Percentiles rank a stretch among this genome's conserved stretches.
These are phyloP conservation scores for Fusarium sp. DNA, from an alignment of 2,329 filamentous ascomycete genomes.

Conservation along the genomic window DNA sequence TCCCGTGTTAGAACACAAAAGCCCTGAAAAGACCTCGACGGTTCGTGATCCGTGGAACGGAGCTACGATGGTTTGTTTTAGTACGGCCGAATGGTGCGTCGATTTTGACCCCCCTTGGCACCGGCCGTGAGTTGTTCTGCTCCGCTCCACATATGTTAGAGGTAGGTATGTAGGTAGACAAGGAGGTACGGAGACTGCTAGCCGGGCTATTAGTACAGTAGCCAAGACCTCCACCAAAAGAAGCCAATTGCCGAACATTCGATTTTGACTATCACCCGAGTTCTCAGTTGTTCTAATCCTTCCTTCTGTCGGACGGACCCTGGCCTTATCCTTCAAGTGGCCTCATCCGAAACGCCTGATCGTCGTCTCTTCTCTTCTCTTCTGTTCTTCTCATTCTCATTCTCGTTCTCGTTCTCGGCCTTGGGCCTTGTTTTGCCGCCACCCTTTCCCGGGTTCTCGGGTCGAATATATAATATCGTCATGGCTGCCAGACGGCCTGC, in stretches of 20 bases:
- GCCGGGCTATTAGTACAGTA: not conserved
- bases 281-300: conserved; percentile 40
- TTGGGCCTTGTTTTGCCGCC: conserved; percentile 8
- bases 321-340: conserved; percentile 36
- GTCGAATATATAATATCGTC: conserved; percentile 44
- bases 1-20: not conserved
- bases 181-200: not conserved
- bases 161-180: too few species aligned
- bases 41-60: conserved; percentile 9
- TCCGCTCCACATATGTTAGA: conserved; percentile 5
- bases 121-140: conserved; percentile 15
- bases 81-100: conserved; percentile 36
- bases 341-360: conserved; percentile 45
- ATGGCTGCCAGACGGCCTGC: conserved; percentile 49
- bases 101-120: conserved; percentile 33
- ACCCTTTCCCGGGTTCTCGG: conserved; percentile 14
- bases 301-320: conserved; percentile 14
- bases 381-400: conserved; percentile 24
- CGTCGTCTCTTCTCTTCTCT: conserved; percentile 19
- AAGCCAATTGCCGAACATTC: conserved; percentile 46
- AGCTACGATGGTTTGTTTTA: conserved; percentile 13
- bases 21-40: conserved; percentile 1
- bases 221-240: conserved; percentile 21
- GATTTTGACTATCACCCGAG: conserved; percentile 46
- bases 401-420: conserved; percentile 15